phyloP scores from a whole-genome alignment of 2,329 filamentous ascomycete species.

The Lojkania enalia region DNA sequence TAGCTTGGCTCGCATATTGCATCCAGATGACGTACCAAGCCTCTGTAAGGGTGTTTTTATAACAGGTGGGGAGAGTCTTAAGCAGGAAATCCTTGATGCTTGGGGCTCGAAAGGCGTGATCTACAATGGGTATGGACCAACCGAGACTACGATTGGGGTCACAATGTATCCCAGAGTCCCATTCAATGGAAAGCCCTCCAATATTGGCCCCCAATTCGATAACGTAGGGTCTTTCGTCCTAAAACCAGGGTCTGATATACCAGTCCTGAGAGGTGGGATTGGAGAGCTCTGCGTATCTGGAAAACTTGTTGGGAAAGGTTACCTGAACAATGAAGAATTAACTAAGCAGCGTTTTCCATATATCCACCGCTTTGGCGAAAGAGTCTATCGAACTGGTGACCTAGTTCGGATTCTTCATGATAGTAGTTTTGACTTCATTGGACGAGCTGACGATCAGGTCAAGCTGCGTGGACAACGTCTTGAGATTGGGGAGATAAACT shows the following conservation, averaged over 20 bases:
- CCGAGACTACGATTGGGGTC: constrained; percentile 89
- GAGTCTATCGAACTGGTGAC: constrained; percentile 85
- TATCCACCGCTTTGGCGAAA: constrained; percentile 51
- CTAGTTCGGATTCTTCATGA: constrained; percentile 80
- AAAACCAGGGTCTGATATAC: constrained; percentile 66
- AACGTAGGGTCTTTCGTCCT: constrained; percentile 87
- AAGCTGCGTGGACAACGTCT: constrained; percentile 88
- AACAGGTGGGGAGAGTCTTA: constrained; percentile 85
- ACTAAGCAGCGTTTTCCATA: constrained; percentile 76
- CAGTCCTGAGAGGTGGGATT: constrained; percentile 75
- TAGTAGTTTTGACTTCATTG: constrained; percentile 82
- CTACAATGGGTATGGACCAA: constrained; percentile 89
- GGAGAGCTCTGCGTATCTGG: constrained; percentile 90
- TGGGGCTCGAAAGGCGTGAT: constrained; percentile 83
- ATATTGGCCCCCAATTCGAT: constrained; percentile 83
- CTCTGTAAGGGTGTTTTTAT: constrained; percentile 87
- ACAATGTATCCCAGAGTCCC: constrained; percentile 88
- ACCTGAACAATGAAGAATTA: constrained; percentile 78
- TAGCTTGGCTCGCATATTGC: constrained; percentile 76
- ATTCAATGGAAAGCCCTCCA: constrained; percentile 75
- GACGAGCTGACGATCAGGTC: constrained; percentile 86
- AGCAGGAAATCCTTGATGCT: constrained; percentile 82
- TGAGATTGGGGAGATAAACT: constrained; percentile 90
- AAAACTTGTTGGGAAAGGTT: constrained; percentile 84
- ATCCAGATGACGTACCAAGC: constrained; percentile 78